Conservation (phyloP, 192 early-diverging fungal genomes). For the Entomortierella chlamydospora region DNA sequence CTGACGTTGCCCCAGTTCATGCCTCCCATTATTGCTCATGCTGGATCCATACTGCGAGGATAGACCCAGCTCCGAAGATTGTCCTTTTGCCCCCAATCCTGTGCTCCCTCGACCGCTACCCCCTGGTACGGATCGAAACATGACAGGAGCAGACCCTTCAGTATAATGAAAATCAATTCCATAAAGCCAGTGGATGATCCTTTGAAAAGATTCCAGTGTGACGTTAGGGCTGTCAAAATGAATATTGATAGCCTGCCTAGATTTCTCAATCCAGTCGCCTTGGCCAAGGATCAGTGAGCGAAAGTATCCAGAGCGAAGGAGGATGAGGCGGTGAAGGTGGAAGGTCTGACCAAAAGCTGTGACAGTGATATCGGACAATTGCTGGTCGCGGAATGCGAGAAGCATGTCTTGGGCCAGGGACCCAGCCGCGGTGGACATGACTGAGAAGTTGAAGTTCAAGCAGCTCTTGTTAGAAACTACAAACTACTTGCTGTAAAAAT, state of each 20-base stretch:
- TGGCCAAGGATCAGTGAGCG: constrained; percentile 44
- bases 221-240: constrained; percentile 46
- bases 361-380: constrained; percentile 51
- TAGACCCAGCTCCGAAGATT: too few relatives aligned
- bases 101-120: neutral
- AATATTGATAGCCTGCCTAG: constrained; percentile 31
- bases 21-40: constrained; percentile 6
- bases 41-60: neutral
- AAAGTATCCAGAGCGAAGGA: constrained; percentile 50
- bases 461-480: too few relatives aligned
- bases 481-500: too few relatives aligned
- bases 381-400: constrained; percentile 48
- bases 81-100: neutral
- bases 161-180: constrained; percentile 51
- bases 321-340: constrained; percentile 47
- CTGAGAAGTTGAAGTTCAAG: neutral
- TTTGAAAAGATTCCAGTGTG: constrained; percentile 41
- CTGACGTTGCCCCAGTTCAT: constrained; percentile 25
- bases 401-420: constrained; percentile 51
- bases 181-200: constrained; percentile 55
- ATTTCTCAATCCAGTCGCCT: constrained; percentile 53
- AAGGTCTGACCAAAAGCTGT: constrained; percentile 46
- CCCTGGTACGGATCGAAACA: neutral
- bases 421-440: constrained; percentile 40
- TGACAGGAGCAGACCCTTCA: constrained; percentile 32